These are phyloP conservation scores for Apocynum venetum DNA, from an alignment of 257 asterid genomes.

Conservation along the genomic window DNA sequence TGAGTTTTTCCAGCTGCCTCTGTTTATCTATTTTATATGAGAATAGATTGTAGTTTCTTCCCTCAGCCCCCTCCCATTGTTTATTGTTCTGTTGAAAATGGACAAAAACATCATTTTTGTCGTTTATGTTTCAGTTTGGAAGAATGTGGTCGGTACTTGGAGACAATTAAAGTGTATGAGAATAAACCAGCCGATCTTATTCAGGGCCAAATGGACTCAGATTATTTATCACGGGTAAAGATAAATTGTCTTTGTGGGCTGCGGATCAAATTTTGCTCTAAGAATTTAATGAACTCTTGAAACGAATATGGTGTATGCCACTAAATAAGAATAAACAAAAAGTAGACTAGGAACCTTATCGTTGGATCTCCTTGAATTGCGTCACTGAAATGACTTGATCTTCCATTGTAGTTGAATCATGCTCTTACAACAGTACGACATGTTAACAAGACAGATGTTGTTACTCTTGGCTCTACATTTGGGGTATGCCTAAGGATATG, in stretches of 20 bases:
- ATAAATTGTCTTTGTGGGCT: slow-evolving; percentile 8
- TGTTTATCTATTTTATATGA: background rate
- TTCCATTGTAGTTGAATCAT: slow-evolving; percentile 57
- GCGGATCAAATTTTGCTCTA: background rate
- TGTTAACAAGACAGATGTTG: slow-evolving; percentile 98
- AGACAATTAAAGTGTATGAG: slow-evolving; percentile 92
- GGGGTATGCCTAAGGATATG: slow-evolving; percentile 56
- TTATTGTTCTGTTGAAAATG: background rate
- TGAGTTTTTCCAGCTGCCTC: background rate
- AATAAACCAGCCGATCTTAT: slow-evolving; percentile 94
- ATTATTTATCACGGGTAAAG: slow-evolving; percentile 79
- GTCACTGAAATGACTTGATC: slow-evolving; percentile 16
- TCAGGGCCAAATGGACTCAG: slow-evolving; percentile 97
- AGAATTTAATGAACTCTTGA: background rate
- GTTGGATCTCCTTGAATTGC: slow-evolving; percentile 4
- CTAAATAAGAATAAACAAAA: background rate
- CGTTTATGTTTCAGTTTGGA: slow-evolving; percentile 56
- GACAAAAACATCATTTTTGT: background rate
- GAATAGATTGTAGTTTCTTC: background rate
- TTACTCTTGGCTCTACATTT: slow-evolving; percentile 94
- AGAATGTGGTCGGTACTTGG: slow-evolving; percentile 96
- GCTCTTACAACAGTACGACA: slow-evolving; percentile 88
- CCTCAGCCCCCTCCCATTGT: background rate
- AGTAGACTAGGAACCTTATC: background rate
- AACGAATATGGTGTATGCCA: background rate